Evolutionary conservation across 2,329 filamentous ascomycete genomes (phyloP).

Genomic region (Diaporthe sp.): DNA sequence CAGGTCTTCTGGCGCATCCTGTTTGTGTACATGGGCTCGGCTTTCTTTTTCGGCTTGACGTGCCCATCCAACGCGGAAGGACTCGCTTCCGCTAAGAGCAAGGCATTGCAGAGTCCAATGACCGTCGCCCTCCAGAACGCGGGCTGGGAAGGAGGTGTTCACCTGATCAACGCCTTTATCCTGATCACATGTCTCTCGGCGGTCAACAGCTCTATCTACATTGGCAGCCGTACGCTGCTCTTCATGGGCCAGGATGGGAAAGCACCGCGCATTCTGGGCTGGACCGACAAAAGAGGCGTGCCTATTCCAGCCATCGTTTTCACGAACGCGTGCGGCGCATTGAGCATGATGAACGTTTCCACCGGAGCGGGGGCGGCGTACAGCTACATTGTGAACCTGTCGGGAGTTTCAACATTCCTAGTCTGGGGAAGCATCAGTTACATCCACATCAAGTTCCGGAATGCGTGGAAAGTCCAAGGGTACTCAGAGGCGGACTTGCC

Average conservation of each 20-base stretch:
- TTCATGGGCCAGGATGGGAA: constrained; percentile 82
- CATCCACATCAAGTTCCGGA: constrained; percentile 79
- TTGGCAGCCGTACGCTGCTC: constrained; percentile 79
- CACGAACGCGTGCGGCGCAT: constrained; percentile 77
- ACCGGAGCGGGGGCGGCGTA: constrained; percentile 76
- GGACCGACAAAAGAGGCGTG: constrained; percentile 74
- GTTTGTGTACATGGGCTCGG: constrained; percentile 76
- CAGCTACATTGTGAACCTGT: constrained; percentile 77
- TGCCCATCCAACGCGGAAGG: constrained; percentile 76
- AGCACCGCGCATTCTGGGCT: constrained; percentile 77
- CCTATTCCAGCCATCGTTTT: constrained; percentile 73
- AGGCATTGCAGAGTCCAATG: constrained; percentile 79
- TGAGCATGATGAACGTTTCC: constrained; percentile 82
- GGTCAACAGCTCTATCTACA: constrained; percentile 82
- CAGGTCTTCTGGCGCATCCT: constrained; percentile 73
- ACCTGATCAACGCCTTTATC: constrained; percentile 84
- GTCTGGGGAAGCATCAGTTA: constrained; percentile 80
- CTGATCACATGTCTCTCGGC: constrained; percentile 79
- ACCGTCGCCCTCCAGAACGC: constrained; percentile 81
- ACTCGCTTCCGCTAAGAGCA: constrained; percentile 71
- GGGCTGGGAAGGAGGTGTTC: constrained; percentile 78
- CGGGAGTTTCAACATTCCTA: constrained; percentile 77
- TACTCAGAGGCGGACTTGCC: constrained; percentile 66
- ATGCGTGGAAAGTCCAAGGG: constrained; percentile 71
- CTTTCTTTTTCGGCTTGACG: constrained; percentile 81